Percentiles rank a stretch among this genome's conserved stretches.
phyloP scores from a whole-genome alignment of 352 stramenopile genomes.

The Pseudoperonospora humuli region DNA sequence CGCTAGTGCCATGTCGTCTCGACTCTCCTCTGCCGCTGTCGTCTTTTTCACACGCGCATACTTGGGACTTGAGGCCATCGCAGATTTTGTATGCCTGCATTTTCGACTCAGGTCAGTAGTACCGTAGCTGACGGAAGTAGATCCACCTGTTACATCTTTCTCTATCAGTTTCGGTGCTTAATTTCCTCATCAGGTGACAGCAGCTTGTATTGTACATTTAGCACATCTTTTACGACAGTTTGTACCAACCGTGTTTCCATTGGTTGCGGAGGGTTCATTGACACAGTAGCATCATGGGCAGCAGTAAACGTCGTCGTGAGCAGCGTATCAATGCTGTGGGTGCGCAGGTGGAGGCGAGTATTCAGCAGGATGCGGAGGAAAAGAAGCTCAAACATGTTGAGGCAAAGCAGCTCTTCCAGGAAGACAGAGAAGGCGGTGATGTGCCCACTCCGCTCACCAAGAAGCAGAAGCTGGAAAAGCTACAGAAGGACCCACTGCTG shows the following conservation, averaged over 20 bases:
- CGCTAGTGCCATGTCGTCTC: conserved; percentile 43
- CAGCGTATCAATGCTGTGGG: conserved; percentile 64
- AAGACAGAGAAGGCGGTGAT: conserved; percentile 61
- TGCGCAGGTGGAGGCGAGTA: conserved; percentile 64
- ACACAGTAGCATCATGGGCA: conserved; percentile 29
- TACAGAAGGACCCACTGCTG: conserved; percentile 62
- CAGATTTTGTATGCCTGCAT: background rate
- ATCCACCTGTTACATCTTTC: background rate
- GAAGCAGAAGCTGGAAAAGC: conserved; percentile 56
- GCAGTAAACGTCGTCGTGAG: conserved; percentile 40
- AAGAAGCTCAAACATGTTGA: conserved; percentile 71
- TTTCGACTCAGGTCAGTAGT: conserved; percentile 6
- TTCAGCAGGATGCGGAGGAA: conserved; percentile 67
- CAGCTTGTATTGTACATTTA: background rate
- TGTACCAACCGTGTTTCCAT: background rate
- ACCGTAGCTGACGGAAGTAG: background rate
- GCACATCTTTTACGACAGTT: background rate
- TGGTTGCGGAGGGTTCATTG: conserved; percentile 21
- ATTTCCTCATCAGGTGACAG: background rate
- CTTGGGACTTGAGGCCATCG: conserved; percentile 10
- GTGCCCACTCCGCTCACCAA: conserved; percentile 37
- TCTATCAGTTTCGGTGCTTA: background rate
- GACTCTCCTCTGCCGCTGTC: conserved; percentile 25
- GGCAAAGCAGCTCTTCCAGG: conserved; percentile 70
- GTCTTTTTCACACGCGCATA: conserved; percentile 16